phyloP scores from a whole-genome alignment of 2,329 filamentous ascomycete genomes.

The Capronia coronata region DNA sequence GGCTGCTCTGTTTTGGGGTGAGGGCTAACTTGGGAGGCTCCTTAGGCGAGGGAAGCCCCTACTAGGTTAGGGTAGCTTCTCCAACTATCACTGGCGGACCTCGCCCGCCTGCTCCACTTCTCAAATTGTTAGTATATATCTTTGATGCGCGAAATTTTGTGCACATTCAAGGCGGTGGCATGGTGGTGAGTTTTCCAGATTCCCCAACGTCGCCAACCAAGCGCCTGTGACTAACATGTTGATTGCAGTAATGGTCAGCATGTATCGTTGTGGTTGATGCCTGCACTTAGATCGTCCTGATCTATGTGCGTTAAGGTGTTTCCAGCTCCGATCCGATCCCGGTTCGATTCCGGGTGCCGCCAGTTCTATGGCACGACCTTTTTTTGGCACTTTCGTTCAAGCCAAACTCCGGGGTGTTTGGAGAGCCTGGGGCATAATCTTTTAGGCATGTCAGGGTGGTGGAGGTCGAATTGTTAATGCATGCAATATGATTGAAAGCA shows the following conservation, averaged over 20 bases:
- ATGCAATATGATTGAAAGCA: too few relatives aligned
- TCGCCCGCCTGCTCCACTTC: background rate
- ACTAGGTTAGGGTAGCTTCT: too few relatives aligned
- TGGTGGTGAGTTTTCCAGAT: conserved; percentile 12
- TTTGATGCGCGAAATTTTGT: background rate
- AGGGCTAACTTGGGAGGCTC: too few relatives aligned
- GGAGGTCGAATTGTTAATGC: too few relatives aligned
- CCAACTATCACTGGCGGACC: too few relatives aligned
- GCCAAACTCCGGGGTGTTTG: too few relatives aligned
- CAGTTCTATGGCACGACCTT: background rate
- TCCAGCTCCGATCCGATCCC: conserved; percentile 18
- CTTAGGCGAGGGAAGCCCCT: too few relatives aligned
- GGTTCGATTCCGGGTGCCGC: conserved; percentile 14
- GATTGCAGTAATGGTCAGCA: conserved; percentile 14
- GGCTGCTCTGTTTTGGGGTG: too few relatives aligned
- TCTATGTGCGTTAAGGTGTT: background rate
- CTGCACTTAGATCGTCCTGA: too few relatives aligned
- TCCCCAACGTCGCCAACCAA: background rate
- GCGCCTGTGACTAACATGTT: conserved; percentile 5
- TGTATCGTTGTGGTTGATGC: conserved; percentile 15
- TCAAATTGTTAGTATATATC: background rate
- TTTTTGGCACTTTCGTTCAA: background rate
- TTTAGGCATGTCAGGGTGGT: too few relatives aligned
- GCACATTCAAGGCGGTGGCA: conserved; percentile 9
- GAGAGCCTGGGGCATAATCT: too few relatives aligned